Evolutionary conservation across 176 grass and related monocot genomes (phyloP).

Genomic region (Oryza longistaminata): DNA sequence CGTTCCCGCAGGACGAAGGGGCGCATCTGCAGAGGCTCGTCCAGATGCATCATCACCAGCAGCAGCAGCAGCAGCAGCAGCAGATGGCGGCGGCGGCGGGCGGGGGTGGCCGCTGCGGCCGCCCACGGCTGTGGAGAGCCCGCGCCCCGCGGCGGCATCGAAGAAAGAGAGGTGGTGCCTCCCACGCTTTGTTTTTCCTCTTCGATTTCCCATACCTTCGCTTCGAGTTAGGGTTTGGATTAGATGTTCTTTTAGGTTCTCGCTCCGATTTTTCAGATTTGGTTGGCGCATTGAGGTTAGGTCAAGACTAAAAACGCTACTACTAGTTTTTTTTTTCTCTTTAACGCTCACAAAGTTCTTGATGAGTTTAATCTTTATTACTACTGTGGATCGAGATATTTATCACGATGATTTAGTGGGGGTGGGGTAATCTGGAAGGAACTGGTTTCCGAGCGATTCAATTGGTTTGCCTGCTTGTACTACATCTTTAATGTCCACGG

Average conservation of each 20-base stretch:
- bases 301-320: slow-evolving; percentile 13
- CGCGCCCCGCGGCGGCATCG: slow-evolving; percentile 37
- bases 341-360: slow-evolving; percentile 25
- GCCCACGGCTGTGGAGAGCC: slow-evolving; percentile 37
- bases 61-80: slow-evolving; percentile 13
- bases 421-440: slow-evolving; percentile 48
- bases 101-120: not conserved
- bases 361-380: slow-evolving; percentile 29
- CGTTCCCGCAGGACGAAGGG: slow-evolving; percentile 23
- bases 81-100: not conserved
- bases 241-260: not conserved
- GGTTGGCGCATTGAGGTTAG: slow-evolving; percentile 14
- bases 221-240: slow-evolving; percentile 41
- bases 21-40: slow-evolving; percentile 57
- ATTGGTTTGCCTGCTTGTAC: slow-evolving; percentile 40
- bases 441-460: slow-evolving; percentile 13
- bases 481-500: slow-evolving; percentile 32
- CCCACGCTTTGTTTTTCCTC: not conserved
- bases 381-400: slow-evolving; percentile 19
- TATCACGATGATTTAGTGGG: slow-evolving; percentile 37
- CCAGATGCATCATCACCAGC: slow-evolving; percentile 41
- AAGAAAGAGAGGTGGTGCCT: slow-evolving; percentile 52
- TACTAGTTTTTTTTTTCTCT: not conserved
- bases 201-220: not conserved
- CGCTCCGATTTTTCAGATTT: slow-evolving; percentile 33